Conservation (phyloP, 306 rosid genomes). For the Pachyrhizus erosus region DNA sequence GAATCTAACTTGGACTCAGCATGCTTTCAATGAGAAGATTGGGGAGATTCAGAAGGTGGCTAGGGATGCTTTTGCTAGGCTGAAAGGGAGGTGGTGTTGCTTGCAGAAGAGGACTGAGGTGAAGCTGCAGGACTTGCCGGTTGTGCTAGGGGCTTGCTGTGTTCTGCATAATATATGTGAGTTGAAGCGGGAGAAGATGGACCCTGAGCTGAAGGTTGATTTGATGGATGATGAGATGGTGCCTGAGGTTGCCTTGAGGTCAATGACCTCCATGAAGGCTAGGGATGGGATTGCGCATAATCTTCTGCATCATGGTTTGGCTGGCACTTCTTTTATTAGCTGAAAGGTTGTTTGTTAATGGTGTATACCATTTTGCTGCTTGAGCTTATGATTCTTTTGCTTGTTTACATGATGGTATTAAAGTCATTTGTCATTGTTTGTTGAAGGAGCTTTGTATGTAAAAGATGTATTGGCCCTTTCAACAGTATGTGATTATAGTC, state of each 20-base stretch:
- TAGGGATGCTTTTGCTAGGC: slow-evolving; percentile 73
- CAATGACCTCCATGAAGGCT: slow-evolving; percentile 67
- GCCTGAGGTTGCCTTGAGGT: slow-evolving; percentile 71
- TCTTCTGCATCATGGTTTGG: slow-evolving; percentile 94
- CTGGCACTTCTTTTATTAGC: slow-evolving; percentile 83
- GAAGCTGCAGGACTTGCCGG: slow-evolving; percentile 88
- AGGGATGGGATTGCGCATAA: slow-evolving; percentile 95
- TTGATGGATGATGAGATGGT: slow-evolving; percentile 81
- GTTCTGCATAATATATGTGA: slow-evolving; percentile 95
- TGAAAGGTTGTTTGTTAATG: slow-evolving; percentile 15
- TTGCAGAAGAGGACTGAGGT: slow-evolving; percentile 89
- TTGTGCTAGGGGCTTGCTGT: slow-evolving; percentile 94
- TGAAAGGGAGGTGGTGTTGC: slow-evolving; percentile 94
- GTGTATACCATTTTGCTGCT: slow-evolving; percentile 1
- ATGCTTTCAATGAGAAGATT: slow-evolving; percentile 91
- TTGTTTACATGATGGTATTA: slow-evolving; percentile 42
- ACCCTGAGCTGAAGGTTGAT: slow-evolving; percentile 58
- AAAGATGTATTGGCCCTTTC: slow-evolving; percentile 50
- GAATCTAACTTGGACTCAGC: slow-evolving; percentile 89
- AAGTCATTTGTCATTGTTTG: slow-evolving; percentile 50
- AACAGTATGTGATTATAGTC: slow-evolving; percentile 45
- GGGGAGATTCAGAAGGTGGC: slow-evolving; percentile 76
- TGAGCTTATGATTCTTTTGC: slow-evolving; percentile 42
- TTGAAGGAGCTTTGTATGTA: slow-evolving; percentile 57
- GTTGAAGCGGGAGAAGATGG: slow-evolving; percentile 69